Evolutionary conservation across 768 basidiomycete species (phyloP), one percentile per base, ranked within the genome.

Genomic region (Astraeus odoratus): DNA sequence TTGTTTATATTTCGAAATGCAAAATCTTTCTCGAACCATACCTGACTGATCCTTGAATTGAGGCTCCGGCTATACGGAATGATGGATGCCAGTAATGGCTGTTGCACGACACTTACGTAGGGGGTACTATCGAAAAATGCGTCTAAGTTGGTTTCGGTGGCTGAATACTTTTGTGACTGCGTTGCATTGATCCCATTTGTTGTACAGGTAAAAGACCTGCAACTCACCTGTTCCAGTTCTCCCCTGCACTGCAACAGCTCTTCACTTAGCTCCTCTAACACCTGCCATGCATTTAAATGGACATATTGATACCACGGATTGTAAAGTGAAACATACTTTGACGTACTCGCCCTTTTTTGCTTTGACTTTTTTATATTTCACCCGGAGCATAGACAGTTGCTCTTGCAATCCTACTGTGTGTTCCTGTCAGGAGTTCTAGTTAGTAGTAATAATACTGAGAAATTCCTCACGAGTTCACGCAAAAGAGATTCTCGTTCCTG

Each of bases 341-440:
- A 46, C 18, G 39, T 44, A 52, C 31, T 57, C 54, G 22, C 38
- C 24, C 24, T 33, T 42, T 38, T 45, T 44, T 15, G 43, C 49
- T 46, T 61, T 64, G 15, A 39, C 37, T 15, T 40, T 52, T 29
- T 26, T 51, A 24, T 61, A 57, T 39, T 61, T 64, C 10, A 44
- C 54, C 25, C 35, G 51, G 8, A 61, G 37, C 7, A 1, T 27
- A 3, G 27, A 16, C 25, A 59, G 6, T 23, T 49, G 50, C 27
- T 47, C 46, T 23, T 42, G 31, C 15, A 23, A 46, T 13, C 25
- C 46, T 7, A 29, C 44, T 19, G 48, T 48, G 25, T 46, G 42
- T 29, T 49, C 49, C 61, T 61, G 40, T 13, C 26, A 34, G 44
- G 12, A 12, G 12, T 7, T 6, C 54, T 31, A 51, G 24, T 16